Base-by-base conservation (phyloP, 1,284 basidiomycete genomes). In the Rhodotorula sp. region DNA sequence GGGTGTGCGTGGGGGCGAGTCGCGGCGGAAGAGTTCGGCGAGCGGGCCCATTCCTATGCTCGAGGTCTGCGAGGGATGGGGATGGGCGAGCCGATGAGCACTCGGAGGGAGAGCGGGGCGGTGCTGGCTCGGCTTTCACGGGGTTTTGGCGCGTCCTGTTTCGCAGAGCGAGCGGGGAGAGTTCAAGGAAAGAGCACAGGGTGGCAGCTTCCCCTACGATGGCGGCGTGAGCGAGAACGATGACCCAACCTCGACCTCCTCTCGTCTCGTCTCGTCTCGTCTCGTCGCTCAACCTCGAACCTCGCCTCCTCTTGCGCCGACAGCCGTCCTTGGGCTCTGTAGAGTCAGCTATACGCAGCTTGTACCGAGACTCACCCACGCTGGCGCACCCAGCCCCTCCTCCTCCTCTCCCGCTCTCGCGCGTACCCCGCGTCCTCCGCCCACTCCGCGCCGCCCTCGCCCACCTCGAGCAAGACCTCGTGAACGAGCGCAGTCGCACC, bases 341-440 rank as follows among this genome's bases (percentile, higher is more conserved):
- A n/a, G n/a, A n/a, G n/a, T n/a, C n/a, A n/a, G n/a, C n/a, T n/a
- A n/a, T n/a, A n/a, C n/a, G n/a, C n/a, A n/a, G n/a, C n/a, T n/a
- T n/a, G n/a, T n/a, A n/a, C n/a, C 25, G 34, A 56, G 34, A 37
- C 53, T 7, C 57, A 61, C 41, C 46, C 65, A 44, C 17, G 9
- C 44, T 36, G 13, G 27, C 27, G 48, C 21, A 32, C 34, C 37
- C 29, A 22, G 27, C 44, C 4, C 27, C 32, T 25, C 29, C 60
- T 54, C 46, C 19, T 12, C 29, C 46, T 9, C 39, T 61, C 46
- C 10, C 62, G 56, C 50, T 62, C 48, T n/a, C 58, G 39, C 71
- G 71, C 29, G 46, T 69, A 6, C 29, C 41, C n/a, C 71, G 71
- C 32, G 55, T 69, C 51, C 59, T 72, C 15, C 62, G 71, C 32